Conservation (phyloP, 176 grass and related monocot genomes). For the Rhipidocladum racemiflorum region DNA sequence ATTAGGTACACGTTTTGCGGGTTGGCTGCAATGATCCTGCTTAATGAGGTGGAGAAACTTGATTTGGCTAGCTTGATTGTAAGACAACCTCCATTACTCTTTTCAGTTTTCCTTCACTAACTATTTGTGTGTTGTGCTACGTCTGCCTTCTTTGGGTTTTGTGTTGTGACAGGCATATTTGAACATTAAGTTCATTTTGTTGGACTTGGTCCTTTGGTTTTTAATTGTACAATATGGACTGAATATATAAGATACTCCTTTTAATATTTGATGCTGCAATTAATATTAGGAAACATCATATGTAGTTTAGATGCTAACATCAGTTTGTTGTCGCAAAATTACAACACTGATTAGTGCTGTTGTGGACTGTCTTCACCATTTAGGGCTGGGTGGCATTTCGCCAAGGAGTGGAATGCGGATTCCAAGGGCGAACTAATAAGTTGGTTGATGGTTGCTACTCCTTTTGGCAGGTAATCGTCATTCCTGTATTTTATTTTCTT, state of each 20-base stretch:
- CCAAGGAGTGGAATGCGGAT: conserved; percentile 93
- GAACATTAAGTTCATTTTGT: not conserved
- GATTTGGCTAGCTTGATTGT: conserved; percentile 79
- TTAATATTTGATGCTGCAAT: not conserved
- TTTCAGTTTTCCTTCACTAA: conserved; percentile 21
- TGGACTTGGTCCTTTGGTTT: not conserved
- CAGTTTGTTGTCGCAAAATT: not conserved
- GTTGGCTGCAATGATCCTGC: conserved; percentile 84
- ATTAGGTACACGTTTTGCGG: conserved; percentile 97
- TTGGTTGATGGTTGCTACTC: conserved; percentile 99
- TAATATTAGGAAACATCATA: not conserved
- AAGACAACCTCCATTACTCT: conserved; percentile 41
- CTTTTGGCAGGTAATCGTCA: conserved; percentile 88
- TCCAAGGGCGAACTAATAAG: conserved; percentile 95
- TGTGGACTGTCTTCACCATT: conserved; percentile 15
- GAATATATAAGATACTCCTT: not conserved
- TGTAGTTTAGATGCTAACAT: not conserved
- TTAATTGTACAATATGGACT: not conserved
- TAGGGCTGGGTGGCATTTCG: conserved; percentile 81
- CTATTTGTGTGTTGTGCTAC: not conserved
- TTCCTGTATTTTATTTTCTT: conserved; percentile 29
- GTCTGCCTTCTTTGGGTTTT: conserved; percentile 9
- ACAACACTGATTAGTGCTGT: not conserved
- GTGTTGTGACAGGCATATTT: not conserved
- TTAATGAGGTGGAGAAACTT: conserved; percentile 79